Evolutionary conservation across 129 eudicot genomes (phyloP), one percentile per base, ranked within the genome.

Genomic region (Erigeron canadensis): DNA sequence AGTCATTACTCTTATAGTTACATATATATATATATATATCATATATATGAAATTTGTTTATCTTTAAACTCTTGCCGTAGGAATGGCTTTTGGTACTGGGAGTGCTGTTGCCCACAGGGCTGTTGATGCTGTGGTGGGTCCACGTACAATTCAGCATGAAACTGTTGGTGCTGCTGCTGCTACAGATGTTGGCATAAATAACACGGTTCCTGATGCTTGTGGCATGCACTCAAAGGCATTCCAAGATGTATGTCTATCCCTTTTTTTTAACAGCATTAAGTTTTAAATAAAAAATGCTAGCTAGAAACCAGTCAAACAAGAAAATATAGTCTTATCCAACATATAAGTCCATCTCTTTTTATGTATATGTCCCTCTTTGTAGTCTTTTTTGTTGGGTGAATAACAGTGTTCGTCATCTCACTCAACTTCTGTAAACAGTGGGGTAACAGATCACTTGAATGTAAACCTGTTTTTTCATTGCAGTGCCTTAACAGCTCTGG

Each of bases 81-180:
- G 99, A 4, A 47, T 90, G 94, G 96, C 96, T 21, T 90, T 95
- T 72, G 99, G 99, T 54, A 78, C 89, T 37, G 99, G 96, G 74
- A 90, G 86, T 80, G 96, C 99, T 57, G 82, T 90, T 66, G 99
- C 97, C 4, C 94, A 95, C 80, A 88, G 96, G 80, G 97, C 91
- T 64, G 96, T 90, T 12, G 99, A 95, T 81, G 73, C 95, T 75
- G 79, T 95, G 12, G 82, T 90, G 86, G 96, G 99, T 39, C 99
- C 99, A n/a, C 96, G 99, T 65, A 90, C 97, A 11, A 73, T 95
- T 68, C 95, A 82, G 50, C 97, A 88, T 55, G 99, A 95, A 75
- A 54, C 84, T 40, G 96, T 90, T 69, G 94, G 71, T 54, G 76
- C 81, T 75, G 88, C 81, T 75, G 88, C 88, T 54, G 84, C 79